Percentiles rank a stretch among this genome's conserved stretches.
Evolutionary conservation across 2,329 filamentous ascomycete genomes (phyloP).

Genomic region (Pseudocercospora vitis): DNA sequence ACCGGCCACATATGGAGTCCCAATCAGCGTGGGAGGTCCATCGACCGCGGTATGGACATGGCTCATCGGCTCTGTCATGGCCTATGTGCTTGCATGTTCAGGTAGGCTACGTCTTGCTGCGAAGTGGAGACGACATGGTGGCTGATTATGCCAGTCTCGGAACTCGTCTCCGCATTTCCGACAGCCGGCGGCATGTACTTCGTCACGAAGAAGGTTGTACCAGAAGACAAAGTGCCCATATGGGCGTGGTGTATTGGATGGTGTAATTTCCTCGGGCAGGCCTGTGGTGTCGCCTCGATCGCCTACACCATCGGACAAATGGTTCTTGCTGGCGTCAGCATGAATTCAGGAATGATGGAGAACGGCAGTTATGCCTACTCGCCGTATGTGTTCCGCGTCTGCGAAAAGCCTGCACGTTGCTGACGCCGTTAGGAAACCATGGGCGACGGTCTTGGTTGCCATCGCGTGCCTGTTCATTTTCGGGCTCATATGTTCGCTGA

Average conservation of each 20-base stretch:
- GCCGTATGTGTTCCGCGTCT: constrained; percentile 49
- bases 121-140: not conserved
- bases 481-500: constrained; percentile 63
- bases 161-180: constrained; percentile 65
- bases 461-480: constrained; percentile 57
- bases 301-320: constrained; percentile 65
- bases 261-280: constrained; percentile 66
- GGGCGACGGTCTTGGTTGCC: constrained; percentile 60
- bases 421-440: constrained; percentile 50
- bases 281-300: constrained; percentile 62
- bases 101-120: constrained; percentile 37
- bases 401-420: not conserved
- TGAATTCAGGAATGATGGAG: constrained; percentile 56
- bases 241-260: constrained; percentile 65
- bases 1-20: constrained; percentile 61
- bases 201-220: constrained; percentile 65
- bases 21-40: constrained; percentile 60
- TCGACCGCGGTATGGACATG: constrained; percentile 66
- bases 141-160: constrained; percentile 51
- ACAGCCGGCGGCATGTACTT: constrained; percentile 70
- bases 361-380: constrained; percentile 55
- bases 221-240: constrained; percentile 57
- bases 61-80: constrained; percentile 64
- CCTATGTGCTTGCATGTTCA: constrained; percentile 63
- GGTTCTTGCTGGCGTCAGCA: constrained; percentile 61